These are phyloP conservation scores for Cicer yamashitae DNA, from an alignment of 306 rosid genomes.

Conservation along the genomic window DNA sequence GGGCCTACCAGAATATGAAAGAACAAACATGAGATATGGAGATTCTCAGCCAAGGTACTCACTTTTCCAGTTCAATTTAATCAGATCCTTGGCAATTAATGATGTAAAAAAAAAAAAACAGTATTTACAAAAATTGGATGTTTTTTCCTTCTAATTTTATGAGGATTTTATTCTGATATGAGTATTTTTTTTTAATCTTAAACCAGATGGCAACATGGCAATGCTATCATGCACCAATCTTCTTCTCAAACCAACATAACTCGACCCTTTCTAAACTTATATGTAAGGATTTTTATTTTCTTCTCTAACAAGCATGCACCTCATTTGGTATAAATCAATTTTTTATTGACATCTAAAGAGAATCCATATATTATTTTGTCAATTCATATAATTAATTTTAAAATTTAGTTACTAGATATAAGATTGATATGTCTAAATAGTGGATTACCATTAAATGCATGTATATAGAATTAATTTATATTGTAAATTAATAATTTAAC, in stretches of 20 bases:
- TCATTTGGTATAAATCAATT: too few relatives aligned
- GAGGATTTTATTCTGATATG: slow-evolving; percentile 11
- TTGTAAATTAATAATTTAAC: too few relatives aligned
- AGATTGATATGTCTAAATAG: too few relatives aligned
- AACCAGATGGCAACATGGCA: slow-evolving; percentile 72
- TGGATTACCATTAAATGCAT: too few relatives aligned
- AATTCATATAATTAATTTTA: too few relatives aligned
- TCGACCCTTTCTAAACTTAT: slow-evolving; percentile 65
- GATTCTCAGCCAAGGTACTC: slow-evolving; percentile 72
- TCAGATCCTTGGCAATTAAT: not conserved
- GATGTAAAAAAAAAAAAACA: too few relatives aligned
- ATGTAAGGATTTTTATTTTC: slow-evolving; percentile 37
- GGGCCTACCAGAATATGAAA: slow-evolving; percentile 72
- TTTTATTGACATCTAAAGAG: too few relatives aligned
- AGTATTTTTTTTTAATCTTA: not conserved
- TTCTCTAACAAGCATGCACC: too few relatives aligned
- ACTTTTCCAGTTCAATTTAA: not conserved
- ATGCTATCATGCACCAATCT: slow-evolving; percentile 56
- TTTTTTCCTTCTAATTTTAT: not conserved
- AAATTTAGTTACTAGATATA: too few relatives aligned
- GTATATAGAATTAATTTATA: too few relatives aligned
- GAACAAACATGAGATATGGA: slow-evolving; percentile 68
- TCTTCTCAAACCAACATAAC: slow-evolving; percentile 66
- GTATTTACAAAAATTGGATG: too few relatives aligned
- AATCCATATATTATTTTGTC: too few relatives aligned